Percentiles rank a stretch among this genome's conserved stretches.
Evolutionary conservation across 345 rosid species (phyloP).

Genomic region (Erucastrum elatum): DNA sequence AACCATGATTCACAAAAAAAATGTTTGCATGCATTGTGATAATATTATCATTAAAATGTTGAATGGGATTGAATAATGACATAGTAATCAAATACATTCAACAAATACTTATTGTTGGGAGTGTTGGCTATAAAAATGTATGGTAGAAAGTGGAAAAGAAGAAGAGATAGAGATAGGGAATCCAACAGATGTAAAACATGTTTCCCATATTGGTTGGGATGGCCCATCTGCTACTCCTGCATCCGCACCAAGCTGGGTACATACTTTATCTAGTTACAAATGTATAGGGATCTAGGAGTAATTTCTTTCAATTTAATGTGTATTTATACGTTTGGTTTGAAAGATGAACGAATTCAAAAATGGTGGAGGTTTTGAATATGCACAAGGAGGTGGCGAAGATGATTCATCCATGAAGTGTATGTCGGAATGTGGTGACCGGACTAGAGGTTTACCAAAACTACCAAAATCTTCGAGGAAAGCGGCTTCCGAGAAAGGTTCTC

Average conservation of each 20-base stretch:
- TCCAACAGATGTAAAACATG: slow-evolving; percentile 95
- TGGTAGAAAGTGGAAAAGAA: slow-evolving; percentile 69
- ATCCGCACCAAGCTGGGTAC: slow-evolving; percentile 61
- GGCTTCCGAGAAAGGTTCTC: slow-evolving; percentile 40
- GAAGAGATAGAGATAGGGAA: slow-evolving; percentile 74
- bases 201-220: slow-evolving; percentile 94
- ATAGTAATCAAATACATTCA: not conserved
- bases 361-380: slow-evolving; percentile 38
- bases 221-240: slow-evolving; percentile 48
- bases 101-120: not conserved
- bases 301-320: not conserved
- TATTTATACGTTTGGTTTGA: not conserved
- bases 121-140: slow-evolving; percentile 8
- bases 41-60: not conserved
- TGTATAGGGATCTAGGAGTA: not conserved
- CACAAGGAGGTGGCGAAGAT: slow-evolving; percentile 41
- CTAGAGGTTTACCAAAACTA: slow-evolving; percentile 34
- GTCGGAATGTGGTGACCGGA: slow-evolving; percentile 58
- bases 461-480: slow-evolving; percentile 37
- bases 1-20: not conserved
- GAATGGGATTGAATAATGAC: not conserved
- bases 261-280: not conserved
- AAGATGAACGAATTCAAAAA: slow-evolving; percentile 70
- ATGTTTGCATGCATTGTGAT: not conserved
- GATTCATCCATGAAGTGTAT: slow-evolving; percentile 44